Conservation (phyloP, 306 rosid genomes). For the Sphenostylis stenocarpa region DNA sequence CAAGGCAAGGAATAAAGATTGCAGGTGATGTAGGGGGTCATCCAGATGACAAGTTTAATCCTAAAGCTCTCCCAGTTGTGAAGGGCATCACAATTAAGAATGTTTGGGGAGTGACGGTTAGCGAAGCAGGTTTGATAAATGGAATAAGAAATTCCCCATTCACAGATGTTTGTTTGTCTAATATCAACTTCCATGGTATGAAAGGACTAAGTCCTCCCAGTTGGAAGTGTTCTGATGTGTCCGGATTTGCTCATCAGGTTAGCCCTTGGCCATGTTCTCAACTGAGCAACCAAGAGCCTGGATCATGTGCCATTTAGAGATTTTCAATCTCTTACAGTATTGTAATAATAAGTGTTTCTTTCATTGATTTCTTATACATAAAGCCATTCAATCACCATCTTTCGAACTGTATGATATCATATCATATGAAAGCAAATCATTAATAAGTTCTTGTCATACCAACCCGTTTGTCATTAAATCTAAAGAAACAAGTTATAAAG, state of each 20-base stretch:
- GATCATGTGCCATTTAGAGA: constrained; percentile 50
- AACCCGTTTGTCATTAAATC: neutral
- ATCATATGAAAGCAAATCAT: neutral
- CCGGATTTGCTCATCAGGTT: constrained; percentile 64
- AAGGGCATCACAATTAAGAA: constrained; percentile 62
- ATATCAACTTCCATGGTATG: constrained; percentile 58
- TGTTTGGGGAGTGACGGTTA: constrained; percentile 74
- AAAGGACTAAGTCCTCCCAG: constrained; percentile 43
- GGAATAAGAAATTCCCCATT: constrained; percentile 76
- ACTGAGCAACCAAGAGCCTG: constrained; percentile 36
- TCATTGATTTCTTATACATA: constrained; percentile 5
- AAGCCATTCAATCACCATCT: neutral
- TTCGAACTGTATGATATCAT: neutral
- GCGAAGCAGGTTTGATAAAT: constrained; percentile 71
- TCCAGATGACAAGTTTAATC: constrained; percentile 68
- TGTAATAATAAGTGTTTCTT: neutral
- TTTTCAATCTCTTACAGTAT: neutral
- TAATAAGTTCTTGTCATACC: neutral
- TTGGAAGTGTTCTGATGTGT: constrained; percentile 86
- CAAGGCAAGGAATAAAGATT: constrained; percentile 72
- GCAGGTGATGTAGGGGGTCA: constrained; percentile 88
- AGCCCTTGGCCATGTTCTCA: constrained; percentile 78
- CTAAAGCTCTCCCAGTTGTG: constrained; percentile 80
- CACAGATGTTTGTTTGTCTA: constrained; percentile 75
- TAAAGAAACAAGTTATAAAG: neutral